Conservation (phyloP, 768 basidiomycete genomes). For the Psilocybe sp. region DNA sequence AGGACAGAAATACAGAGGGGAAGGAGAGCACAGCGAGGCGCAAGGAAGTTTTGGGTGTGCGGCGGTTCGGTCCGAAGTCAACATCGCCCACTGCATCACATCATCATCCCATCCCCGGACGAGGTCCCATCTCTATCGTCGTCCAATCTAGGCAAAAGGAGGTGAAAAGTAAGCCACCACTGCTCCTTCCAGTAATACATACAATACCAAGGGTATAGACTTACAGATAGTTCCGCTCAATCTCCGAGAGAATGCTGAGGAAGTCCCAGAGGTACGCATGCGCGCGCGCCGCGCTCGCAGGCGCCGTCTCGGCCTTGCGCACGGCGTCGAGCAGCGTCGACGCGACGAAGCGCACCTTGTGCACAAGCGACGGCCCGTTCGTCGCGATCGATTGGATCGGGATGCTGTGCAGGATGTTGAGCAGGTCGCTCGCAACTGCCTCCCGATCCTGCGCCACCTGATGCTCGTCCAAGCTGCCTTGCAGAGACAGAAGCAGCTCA, state of each 20-base stretch:
- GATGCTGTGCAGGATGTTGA: constrained; percentile 87
- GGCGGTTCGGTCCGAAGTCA: constrained; percentile 5
- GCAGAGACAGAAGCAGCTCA: constrained; percentile 70
- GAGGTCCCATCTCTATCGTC: constrained; percentile 67
- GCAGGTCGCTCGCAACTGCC: constrained; percentile 81
- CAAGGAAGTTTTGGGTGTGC: neutral
- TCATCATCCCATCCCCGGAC: constrained; percentile 53
- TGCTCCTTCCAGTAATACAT: constrained; percentile 2
- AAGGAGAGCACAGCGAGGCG: neutral
- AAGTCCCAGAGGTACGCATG: constrained; percentile 93
- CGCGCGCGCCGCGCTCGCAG: constrained; percentile 78
- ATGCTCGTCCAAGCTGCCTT: constrained; percentile 60
- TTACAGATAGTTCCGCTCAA: constrained; percentile 86
- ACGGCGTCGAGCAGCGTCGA: constrained; percentile 86
- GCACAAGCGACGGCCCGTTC: constrained; percentile 75
- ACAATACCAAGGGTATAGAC: constrained; percentile 23
- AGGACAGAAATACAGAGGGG: constrained; percentile 8
- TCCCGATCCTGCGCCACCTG: constrained; percentile 73
- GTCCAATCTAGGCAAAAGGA: constrained; percentile 46
- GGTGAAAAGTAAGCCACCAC: neutral
- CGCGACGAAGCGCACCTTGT: constrained; percentile 92
- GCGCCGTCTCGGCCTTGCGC: constrained; percentile 74
- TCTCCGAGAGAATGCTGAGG: constrained; percentile 85
- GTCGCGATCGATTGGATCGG: constrained; percentile 92
- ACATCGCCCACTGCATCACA: constrained; percentile 11